phyloP scores from a whole-genome alignment of 1,284 basidiomycete genomes.

The Ceratobasidium sp. region DNA sequence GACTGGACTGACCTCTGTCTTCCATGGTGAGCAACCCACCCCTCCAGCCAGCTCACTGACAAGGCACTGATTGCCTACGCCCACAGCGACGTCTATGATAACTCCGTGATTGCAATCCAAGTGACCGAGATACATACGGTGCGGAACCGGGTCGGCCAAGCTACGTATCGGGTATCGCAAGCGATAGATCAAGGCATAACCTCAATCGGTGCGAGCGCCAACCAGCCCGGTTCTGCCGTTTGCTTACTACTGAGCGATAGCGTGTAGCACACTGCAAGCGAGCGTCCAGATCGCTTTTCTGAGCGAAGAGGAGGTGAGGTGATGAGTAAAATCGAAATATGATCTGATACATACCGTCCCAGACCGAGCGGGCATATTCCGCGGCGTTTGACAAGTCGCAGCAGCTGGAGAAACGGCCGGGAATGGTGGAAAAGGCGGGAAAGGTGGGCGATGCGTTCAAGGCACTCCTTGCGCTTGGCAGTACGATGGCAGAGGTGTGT shows the following conservation, averaged over 20 bases:
- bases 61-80: no score
- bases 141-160: neutral
- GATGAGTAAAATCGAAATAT: no score
- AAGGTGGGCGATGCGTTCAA: neutral
- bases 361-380: neutral
- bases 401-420: neutral
- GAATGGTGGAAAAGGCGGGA: neutral
- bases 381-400: neutral
- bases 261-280: neutral
- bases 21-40: neutral
- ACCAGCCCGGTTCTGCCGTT: no score
- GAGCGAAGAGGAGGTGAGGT: neutral
- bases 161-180: neutral
- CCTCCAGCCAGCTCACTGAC: no score
- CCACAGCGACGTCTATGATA: neutral
- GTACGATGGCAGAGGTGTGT: neutral
- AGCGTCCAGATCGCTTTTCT: neutral
- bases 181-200: neutral
- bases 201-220: neutral
- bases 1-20: neutral
- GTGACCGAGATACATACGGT: neutral
- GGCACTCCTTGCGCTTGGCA: neutral
- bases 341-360: neutral
- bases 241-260: no score
- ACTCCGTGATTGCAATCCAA: neutral